phyloP scores from a whole-genome alignment of 768 basidiomycete genomes.

The Guyanaporus albipodus region DNA sequence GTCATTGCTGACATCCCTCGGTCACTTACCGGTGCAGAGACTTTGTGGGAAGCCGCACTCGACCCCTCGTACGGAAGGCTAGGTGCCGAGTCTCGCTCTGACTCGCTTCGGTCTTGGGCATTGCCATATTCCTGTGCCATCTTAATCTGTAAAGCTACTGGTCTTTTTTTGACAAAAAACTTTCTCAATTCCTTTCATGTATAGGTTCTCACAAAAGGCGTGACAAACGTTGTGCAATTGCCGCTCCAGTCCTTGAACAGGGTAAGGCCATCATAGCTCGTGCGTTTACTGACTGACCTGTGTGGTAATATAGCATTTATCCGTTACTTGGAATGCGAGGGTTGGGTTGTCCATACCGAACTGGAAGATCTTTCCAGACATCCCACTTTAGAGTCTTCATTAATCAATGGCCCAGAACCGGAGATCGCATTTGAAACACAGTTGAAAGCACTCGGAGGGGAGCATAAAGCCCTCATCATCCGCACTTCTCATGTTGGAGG shows the following conservation, averaged over 20 bases:
- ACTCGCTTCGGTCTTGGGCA: conserved; percentile 62
- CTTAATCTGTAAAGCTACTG: conserved; percentile 65
- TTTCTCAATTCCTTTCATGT: background rate
- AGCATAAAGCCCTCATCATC: conserved; percentile 76
- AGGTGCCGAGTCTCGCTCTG: conserved; percentile 42
- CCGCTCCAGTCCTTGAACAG: conserved; percentile 78
- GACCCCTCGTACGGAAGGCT: conserved; percentile 53
- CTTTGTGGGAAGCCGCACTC: conserved; percentile 62
- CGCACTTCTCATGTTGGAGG: conserved; percentile 90
- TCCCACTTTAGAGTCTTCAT: conserved; percentile 25
- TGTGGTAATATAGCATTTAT: conserved; percentile 50
- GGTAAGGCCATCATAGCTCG: conserved; percentile 39
- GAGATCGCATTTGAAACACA: conserved; percentile 50
- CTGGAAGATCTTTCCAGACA: conserved; percentile 51
- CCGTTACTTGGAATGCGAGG: conserved; percentile 56
- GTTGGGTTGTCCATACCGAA: conserved; percentile 75
- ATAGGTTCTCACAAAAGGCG: conserved; percentile 90
- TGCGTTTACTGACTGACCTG: conserved; percentile 3
- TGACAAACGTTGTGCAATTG: conserved; percentile 88
- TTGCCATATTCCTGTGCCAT: conserved; percentile 90
- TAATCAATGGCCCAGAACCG: conserved; percentile 34
- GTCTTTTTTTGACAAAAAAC: background rate
- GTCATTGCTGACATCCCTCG: conserved; percentile 70
- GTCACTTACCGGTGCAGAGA: conserved; percentile 59
- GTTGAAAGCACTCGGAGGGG: conserved; percentile 43